Conservation (phyloP, 2,329 filamentous ascomycete species). For the Exserohilum rostratum region DNA sequence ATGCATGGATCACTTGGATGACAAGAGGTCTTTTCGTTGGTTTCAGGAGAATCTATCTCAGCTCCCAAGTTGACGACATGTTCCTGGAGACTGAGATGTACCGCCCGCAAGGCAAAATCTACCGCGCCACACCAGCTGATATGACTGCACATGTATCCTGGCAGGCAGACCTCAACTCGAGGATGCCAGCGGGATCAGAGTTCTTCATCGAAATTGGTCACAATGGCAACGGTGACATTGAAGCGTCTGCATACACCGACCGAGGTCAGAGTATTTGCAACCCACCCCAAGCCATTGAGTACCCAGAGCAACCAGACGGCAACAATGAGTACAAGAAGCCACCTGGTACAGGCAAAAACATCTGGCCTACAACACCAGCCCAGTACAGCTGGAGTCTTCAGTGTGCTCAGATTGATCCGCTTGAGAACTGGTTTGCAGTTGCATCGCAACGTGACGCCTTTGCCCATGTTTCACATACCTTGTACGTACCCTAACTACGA, state of each 20-base stretch:
- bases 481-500: no score
- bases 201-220: slow-evolving; percentile 48
- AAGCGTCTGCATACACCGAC: slow-evolving; percentile 37
- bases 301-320: slow-evolving; percentile 48
- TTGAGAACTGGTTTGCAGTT: slow-evolving; percentile 62
- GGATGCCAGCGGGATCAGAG: slow-evolving; percentile 43
- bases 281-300: slow-evolving; percentile 47
- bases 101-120: slow-evolving; percentile 55
- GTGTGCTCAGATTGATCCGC: slow-evolving; percentile 58
- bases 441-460: slow-evolving; percentile 59
- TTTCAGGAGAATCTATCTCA: slow-evolving; percentile 61
- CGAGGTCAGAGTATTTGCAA: slow-evolving; percentile 32
- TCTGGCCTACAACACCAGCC: slow-evolving; percentile 51
- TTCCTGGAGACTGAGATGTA: slow-evolving; percentile 57
- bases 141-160: slow-evolving; percentile 38
- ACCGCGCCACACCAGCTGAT: slow-evolving; percentile 53
- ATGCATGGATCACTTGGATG: slow-evolving; percentile 67
- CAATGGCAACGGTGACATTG: slow-evolving; percentile 49
- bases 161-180: slow-evolving; percentile 38
- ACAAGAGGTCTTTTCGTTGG: slow-evolving; percentile 65
- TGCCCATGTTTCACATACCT: slow-evolving; percentile 67
- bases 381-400: slow-evolving; percentile 57
- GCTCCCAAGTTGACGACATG: slow-evolving; percentile 68
- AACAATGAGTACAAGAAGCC: slow-evolving; percentile 55
- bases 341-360: slow-evolving; percentile 45